Evolutionary conservation across 305 asterid species (phyloP).

Genomic region (Fraxinus latifolia): DNA sequence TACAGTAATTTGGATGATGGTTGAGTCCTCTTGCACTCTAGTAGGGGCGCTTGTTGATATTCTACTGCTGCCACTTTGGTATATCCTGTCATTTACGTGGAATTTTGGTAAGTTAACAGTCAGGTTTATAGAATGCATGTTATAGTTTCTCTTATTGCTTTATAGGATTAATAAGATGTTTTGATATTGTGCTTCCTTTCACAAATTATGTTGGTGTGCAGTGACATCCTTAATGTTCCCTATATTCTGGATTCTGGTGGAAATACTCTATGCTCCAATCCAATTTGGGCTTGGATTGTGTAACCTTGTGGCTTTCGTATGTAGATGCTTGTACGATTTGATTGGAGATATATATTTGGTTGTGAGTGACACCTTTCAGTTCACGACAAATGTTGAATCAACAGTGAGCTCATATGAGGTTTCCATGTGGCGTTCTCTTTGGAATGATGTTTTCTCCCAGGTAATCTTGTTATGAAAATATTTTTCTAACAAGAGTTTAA

Average conservation of each 20-base stretch:
- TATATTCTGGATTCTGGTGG: constrained; percentile 69
- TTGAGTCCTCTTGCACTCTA: constrained; percentile 54
- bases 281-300: constrained; percentile 57
- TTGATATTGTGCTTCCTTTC: constrained; percentile 10
- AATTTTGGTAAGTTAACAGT: constrained; percentile 51
- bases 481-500: constrained; percentile 9
- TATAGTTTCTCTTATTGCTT: not conserved
- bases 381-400: constrained; percentile 62
- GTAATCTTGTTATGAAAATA: constrained; percentile 30
- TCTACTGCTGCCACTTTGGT: constrained; percentile 72
- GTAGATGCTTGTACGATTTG: constrained; percentile 37
- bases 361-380: constrained; percentile 57
- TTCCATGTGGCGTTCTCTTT: constrained; percentile 84
- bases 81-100: constrained; percentile 44
- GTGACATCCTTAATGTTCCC: constrained; percentile 65
- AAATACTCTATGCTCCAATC: constrained; percentile 66
- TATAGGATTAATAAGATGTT: not conserved
- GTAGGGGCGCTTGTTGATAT: constrained; percentile 57
- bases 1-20: constrained; percentile 62
- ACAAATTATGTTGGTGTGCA: constrained; percentile 34
- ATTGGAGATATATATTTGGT: constrained; percentile 50
- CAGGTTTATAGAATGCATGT: not conserved
- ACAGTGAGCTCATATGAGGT: constrained; percentile 66
- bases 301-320: constrained; percentile 47
- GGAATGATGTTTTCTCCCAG: constrained; percentile 97